Percentiles rank a stretch among this genome's conserved stretches.
These are phyloP conservation scores for Teunomyces panamensis DNA, from an alignment of 805 yeast species.

Conservation along the genomic window DNA sequence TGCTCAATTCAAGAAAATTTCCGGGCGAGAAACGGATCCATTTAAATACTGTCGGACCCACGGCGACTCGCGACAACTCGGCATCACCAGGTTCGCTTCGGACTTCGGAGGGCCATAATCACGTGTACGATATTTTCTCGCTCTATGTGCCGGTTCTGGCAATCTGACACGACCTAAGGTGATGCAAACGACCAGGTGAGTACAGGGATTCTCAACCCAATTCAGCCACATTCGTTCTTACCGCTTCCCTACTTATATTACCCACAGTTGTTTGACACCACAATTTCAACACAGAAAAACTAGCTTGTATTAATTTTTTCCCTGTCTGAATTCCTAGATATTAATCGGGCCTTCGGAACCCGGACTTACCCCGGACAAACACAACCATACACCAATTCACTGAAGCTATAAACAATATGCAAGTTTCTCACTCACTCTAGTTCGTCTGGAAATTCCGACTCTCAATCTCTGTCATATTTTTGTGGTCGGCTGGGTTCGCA, in stretches of 20 bases:
- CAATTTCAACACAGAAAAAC: too few relatives aligned
- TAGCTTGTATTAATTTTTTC: too few relatives aligned
- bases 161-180: too few relatives aligned
- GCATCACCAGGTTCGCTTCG: conserved; percentile 9
- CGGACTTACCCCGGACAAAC: background rate
- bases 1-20: background rate
- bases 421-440: background rate
- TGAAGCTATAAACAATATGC: background rate
- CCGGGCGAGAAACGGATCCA: background rate
- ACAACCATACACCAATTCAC: too few relatives aligned
- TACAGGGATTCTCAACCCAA: too few relatives aligned
- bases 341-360: background rate
- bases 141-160: too few relatives aligned
- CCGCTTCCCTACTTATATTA: background rate
- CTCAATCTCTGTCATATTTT: conserved; percentile 17
- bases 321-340: background rate
- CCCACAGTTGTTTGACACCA: too few relatives aligned
- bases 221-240: background rate
- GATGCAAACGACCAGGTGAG: too few relatives aligned
- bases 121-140: background rate
- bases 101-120: conserved; percentile 8
- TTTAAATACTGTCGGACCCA: background rate
- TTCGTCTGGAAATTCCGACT: conserved; percentile 2
- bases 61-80: background rate
- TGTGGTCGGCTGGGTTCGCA: conserved; percentile 90